A percentile compares a stretch with the other conserved stretches of the same genome.
Conservation (phyloP, 148 eudicot species). For the Persicaria maculosa region DNA sequence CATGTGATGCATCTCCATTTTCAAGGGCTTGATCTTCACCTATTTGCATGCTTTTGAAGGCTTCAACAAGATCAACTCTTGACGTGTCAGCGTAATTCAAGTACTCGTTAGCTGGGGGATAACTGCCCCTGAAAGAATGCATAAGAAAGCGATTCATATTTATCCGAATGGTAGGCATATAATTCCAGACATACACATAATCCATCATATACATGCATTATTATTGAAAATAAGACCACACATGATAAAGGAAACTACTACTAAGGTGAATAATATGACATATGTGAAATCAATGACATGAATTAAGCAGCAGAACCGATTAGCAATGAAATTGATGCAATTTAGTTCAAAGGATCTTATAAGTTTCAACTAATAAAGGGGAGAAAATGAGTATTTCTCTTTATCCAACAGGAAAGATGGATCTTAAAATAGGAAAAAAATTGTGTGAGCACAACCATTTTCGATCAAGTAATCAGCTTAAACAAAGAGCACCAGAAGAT, state of each 20-base stretch:
- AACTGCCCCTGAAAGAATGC: conserved; percentile 42
- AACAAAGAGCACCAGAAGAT: too few relatives aligned
- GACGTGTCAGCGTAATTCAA: conserved; percentile 59
- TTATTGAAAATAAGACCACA: neutral
- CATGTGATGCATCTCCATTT: conserved; percentile 72
- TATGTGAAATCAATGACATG: neutral
- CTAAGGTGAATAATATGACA: neutral
- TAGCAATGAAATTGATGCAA: neutral
- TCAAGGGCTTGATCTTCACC: conserved; percentile 69
- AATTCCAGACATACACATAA: neutral
- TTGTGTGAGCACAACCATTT: too few relatives aligned
- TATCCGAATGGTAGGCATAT: neutral
- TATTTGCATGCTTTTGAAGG: conserved; percentile 75
- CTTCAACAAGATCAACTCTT: conserved; percentile 75
- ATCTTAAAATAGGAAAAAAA: too few relatives aligned
- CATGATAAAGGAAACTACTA: neutral
- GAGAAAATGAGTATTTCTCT: neutral
- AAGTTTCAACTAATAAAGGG: neutral
- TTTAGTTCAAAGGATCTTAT: neutral
- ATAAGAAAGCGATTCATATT: conserved; percentile 12
- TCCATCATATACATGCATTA: neutral
- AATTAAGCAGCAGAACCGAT: neutral
- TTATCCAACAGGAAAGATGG: neutral
- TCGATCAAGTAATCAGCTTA: too few relatives aligned
- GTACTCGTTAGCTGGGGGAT: conserved; percentile 88